phyloP scores from a whole-genome alignment of 139 green algal genomes.

The Chlorella ohadii region DNA sequence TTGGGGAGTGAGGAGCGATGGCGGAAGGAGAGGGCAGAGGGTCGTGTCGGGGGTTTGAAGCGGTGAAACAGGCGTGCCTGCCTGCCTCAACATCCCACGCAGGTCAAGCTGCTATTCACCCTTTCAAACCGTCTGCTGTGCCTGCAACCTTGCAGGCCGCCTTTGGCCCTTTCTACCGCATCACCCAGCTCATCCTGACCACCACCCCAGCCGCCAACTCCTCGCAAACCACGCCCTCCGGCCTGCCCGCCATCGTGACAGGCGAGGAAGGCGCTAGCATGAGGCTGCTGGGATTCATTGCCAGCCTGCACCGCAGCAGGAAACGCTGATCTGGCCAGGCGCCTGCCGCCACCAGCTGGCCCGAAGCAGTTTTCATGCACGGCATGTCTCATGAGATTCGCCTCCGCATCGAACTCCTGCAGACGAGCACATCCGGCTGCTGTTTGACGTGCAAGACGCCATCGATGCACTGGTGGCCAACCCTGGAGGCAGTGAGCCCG shows the following conservation, averaged over 20 bases:
- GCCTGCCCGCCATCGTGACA: constrained; percentile 74
- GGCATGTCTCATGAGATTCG: too few relatives aligned
- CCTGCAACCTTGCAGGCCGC: constrained; percentile 65
- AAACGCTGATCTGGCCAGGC: too few relatives aligned
- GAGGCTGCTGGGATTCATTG: too few relatives aligned
- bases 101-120: too few relatives aligned
- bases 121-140: too few relatives aligned
- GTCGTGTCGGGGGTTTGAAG: too few relatives aligned
- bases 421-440: constrained; percentile 65
- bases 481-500: neutral
- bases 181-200: constrained; percentile 81
- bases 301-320: too few relatives aligned
- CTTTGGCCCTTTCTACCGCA: constrained; percentile 93
- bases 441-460: constrained; percentile 87
- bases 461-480: constrained; percentile 3
- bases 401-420: neutral
- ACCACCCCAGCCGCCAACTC: constrained; percentile 44
- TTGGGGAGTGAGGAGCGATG: neutral
- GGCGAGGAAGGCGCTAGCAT: too few relatives aligned
- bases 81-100: too few relatives aligned
- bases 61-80: too few relatives aligned
- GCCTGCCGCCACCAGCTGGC: too few relatives aligned
- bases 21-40: neutral
- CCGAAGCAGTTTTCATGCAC: too few relatives aligned
- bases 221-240: constrained; percentile 31